Evolutionary conservation across 352 stramenopile genomes (phyloP).

Genomic region (Saprolegnia diclina): DNA sequence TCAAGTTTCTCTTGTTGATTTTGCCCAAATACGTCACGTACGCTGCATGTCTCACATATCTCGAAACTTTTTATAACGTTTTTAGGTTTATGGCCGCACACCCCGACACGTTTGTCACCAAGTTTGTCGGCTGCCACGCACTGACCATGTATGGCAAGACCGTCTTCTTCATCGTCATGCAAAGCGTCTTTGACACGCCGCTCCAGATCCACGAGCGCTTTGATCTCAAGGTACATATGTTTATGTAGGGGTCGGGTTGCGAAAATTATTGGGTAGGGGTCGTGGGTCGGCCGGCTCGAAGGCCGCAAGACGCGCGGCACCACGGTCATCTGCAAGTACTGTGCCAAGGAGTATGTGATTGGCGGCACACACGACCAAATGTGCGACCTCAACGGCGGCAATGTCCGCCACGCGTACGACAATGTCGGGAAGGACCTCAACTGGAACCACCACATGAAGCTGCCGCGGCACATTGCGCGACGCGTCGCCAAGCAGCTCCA

Average conservation of each 20-base stretch:
- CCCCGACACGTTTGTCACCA: constrained; percentile 72
- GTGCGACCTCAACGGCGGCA: constrained; percentile 61
- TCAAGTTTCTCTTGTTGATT: constrained; percentile 68
- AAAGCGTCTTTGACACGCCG: constrained; percentile 73
- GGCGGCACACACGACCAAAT: constrained; percentile 63
- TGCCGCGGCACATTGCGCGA: constrained; percentile 46
- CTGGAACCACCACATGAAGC: constrained; percentile 75
- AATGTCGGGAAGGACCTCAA: constrained; percentile 80
- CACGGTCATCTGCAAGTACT: constrained; percentile 68
- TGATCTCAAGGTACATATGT: constrained; percentile 44
- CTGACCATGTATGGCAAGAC: constrained; percentile 84
- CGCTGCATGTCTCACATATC: constrained; percentile 33
- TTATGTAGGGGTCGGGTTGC: not conserved
- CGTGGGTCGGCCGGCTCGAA: constrained; percentile 74
- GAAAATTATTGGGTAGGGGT: constrained; percentile 33
- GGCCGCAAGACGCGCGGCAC: constrained; percentile 65
- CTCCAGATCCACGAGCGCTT: constrained; percentile 77
- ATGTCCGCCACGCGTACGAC: constrained; percentile 68
- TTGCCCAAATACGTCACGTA: constrained; percentile 65
- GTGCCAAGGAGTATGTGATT: constrained; percentile 54
- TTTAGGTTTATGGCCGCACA: constrained; percentile 30
- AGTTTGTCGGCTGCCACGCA: constrained; percentile 72
- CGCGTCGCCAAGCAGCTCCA: constrained; percentile 68
- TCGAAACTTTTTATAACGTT: not conserved
- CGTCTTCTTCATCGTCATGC: constrained; percentile 81